These are phyloP conservation scores for Diaporthe velutina DNA, from an alignment of 2,329 filamentous ascomycete genomes.

Conservation along the genomic window DNA sequence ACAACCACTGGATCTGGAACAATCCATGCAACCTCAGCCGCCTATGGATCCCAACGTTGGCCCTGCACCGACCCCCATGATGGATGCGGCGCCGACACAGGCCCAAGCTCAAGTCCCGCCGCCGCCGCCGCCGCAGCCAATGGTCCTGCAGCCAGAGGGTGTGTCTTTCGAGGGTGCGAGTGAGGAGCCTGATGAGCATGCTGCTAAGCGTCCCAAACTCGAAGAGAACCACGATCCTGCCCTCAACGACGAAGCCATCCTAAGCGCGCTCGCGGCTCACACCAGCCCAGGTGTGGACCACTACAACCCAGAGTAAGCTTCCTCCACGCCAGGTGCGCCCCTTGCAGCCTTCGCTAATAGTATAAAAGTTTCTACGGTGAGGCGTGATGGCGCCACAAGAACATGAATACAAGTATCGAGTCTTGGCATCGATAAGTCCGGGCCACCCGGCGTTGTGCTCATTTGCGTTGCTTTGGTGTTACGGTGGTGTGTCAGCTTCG, in stretches of 20 bases:
- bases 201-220: slow-evolving; percentile 56
- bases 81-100: slow-evolving; percentile 40
- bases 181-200: slow-evolving; percentile 49
- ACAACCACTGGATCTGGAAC: slow-evolving; percentile 35
- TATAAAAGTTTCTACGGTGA: slow-evolving; percentile 35
- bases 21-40: slow-evolving; percentile 39
- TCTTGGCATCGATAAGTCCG: not conserved
- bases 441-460: slow-evolving; percentile 15
- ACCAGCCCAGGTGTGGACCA: slow-evolving; percentile 54
- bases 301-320: slow-evolving; percentile 58
- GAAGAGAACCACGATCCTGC: slow-evolving; percentile 51
- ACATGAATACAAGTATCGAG: not conserved
- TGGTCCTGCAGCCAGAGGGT: slow-evolving; percentile 46
- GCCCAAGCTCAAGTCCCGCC: slow-evolving; percentile 42
- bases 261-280: slow-evolving; percentile 60
- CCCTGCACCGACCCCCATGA: slow-evolving; percentile 37
- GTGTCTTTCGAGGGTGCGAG: slow-evolving; percentile 36
- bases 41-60: slow-evolving; percentile 39
- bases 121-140: slow-evolving; percentile 44
- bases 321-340: not conserved
- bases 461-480: slow-evolving; percentile 32
- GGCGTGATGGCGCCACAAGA: slow-evolving; percentile 9
- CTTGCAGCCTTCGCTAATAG: slow-evolving; percentile 5
- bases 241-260: slow-evolving; percentile 62
- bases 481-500: slow-evolving; percentile 11